Percentiles rank a stretch among this genome's conserved stretches.
These are phyloP conservation scores for Diaporthe caulivora DNA, from an alignment of 2,329 filamentous ascomycete species.

Conservation along the genomic window DNA sequence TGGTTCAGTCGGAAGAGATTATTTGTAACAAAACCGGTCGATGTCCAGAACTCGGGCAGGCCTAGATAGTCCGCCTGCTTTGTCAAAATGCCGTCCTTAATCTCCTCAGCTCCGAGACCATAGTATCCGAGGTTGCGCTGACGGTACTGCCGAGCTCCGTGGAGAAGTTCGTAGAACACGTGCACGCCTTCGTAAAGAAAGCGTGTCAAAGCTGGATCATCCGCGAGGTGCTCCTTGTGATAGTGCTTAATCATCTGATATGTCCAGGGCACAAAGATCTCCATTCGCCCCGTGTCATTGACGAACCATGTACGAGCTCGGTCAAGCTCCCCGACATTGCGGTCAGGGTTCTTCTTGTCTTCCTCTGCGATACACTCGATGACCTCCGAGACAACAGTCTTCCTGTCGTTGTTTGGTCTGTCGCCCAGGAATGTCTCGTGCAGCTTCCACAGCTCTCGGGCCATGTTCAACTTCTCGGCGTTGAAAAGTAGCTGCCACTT, in stretches of 20 bases:
- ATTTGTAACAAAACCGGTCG: slow-evolving; percentile 72
- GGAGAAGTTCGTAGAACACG: slow-evolving; percentile 76
- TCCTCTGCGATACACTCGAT: slow-evolving; percentile 82
- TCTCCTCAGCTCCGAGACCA: slow-evolving; percentile 75
- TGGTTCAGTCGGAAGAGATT: slow-evolving; percentile 72
- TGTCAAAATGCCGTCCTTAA: slow-evolving; percentile 74
- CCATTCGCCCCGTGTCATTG: slow-evolving; percentile 78
- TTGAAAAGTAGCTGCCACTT: slow-evolving; percentile 89
- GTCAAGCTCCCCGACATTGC: slow-evolving; percentile 79
- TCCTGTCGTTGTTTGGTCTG: slow-evolving; percentile 71
- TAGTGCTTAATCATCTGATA: slow-evolving; percentile 81
- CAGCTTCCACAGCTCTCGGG: slow-evolving; percentile 81
- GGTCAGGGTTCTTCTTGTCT: slow-evolving; percentile 76
- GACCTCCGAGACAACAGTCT: slow-evolving; percentile 79
- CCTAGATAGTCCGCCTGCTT: slow-evolving; percentile 69
- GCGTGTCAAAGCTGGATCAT: slow-evolving; percentile 66
- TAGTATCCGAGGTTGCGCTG: slow-evolving; percentile 77
- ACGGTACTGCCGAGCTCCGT: slow-evolving; percentile 78
- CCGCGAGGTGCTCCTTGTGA: slow-evolving; percentile 71
- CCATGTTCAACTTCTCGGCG: slow-evolving; percentile 90
- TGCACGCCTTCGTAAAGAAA: slow-evolving; percentile 76
- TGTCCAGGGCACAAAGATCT: slow-evolving; percentile 83
- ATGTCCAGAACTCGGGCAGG: slow-evolving; percentile 89
- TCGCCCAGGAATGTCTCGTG: slow-evolving; percentile 78
- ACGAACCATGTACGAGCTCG: slow-evolving; percentile 89